These are phyloP conservation scores for Tetrahymena thermophila DNA, from an alignment of 73 alveolate genomes.

Conservation along the genomic window DNA sequence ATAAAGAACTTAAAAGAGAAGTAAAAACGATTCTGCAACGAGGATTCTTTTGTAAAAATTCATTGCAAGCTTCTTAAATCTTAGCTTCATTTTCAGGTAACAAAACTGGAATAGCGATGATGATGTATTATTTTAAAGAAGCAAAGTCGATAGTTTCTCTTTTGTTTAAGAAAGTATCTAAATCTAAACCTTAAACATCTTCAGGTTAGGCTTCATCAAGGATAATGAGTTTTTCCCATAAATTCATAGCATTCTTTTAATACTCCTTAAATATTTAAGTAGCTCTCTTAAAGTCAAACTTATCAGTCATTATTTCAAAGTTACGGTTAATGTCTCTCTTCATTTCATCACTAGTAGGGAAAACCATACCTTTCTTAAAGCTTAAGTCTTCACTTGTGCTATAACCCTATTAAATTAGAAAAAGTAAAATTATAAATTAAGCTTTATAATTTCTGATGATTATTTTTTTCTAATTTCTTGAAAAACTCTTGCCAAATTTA, in stretches of 20 bases:
- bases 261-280: background rate
- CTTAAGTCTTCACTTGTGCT: background rate
- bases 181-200: background rate
- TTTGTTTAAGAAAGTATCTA: background rate
- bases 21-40: background rate
- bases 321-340: background rate
- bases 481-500: no score
- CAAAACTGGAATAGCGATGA: background rate
- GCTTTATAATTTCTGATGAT: no score
- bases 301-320: background rate
- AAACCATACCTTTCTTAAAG: background rate
- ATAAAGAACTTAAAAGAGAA: background rate
- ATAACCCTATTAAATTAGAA: background rate
- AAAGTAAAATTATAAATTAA: background rate
- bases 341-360: constrained; percentile 1
- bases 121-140: background rate
- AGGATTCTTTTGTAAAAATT: background rate
- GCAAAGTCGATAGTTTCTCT: background rate
- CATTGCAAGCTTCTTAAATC: background rate
- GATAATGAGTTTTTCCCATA: background rate
- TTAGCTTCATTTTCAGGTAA: background rate
- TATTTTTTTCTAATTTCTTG: no score
- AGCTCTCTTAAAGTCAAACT: background rate
- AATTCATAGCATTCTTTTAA: background rate
- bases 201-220: background rate